Evolutionary conservation across 148 eudicot genomes (phyloP), one percentile per base, ranked within the genome.

Genomic region (Beta vulgaris): DNA sequence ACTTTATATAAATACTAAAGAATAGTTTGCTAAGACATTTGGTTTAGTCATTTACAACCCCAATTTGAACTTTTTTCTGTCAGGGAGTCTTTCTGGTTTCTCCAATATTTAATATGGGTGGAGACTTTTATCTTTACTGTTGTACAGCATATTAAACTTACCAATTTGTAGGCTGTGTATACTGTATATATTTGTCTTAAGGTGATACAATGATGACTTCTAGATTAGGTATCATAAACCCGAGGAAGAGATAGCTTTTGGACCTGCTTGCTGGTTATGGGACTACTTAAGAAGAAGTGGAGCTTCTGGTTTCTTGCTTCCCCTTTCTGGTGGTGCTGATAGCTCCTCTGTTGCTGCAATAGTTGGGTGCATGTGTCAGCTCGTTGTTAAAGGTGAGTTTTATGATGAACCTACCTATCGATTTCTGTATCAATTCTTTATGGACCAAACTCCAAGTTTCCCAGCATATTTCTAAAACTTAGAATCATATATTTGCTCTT

Each of bases 211-310:
- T 63, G 71, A 35, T 86, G 73, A 61, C 79, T 80, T 80, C 72
- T 78, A 95, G 98, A 87, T 92, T 76, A 86, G 78, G 51, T 95
- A 95, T 84, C 98, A 51, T 7, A 21, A 51, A 79, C 96, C 98
- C 16, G 98, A 89, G 86, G 97, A 95, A 82, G 97, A 95, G 86
- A 92, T 95, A 79, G 96, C 98, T 63, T 90, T 83, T 80, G 98
- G 98, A 71, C 98, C 98, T 83, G 97, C 87, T 71, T 92, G 97
- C 75, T 95, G 98, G 97, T 81, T 95, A 60, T 95, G 98, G 98
- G 98, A 95, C 78, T 95, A 95, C 79, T 80, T 95, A 78, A 87
- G 98, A 86, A 88, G 98, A 87, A 95, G 98, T 81, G 98, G 96
- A 77, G 97, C 98, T 77, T 95, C 97, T 75, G 98, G 98, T 54